A percentile compares a stretch with the other conserved stretches of the same genome.
These are phyloP conservation scores for Talaromyces thailandensis DNA, from an alignment of 495 filamentous ascomycete genomes.

Conservation along the genomic window DNA sequence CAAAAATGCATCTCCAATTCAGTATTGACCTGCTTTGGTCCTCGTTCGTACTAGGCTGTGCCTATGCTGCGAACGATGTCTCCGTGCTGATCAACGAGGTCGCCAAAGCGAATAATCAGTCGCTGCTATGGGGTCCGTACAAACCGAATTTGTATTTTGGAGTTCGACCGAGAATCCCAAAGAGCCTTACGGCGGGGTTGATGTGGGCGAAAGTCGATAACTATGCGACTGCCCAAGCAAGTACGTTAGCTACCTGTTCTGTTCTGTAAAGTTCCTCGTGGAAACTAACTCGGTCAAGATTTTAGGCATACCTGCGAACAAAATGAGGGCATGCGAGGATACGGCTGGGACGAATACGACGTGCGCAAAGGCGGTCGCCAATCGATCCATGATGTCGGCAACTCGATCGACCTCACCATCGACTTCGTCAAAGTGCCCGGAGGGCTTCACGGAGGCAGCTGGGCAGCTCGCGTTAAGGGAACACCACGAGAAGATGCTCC, in stretches of 20 bases:
- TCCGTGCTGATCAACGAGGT: constrained; percentile 32
- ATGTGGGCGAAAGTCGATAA: constrained; percentile 88
- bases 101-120: constrained; percentile 61
- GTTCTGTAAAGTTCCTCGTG: background rate
- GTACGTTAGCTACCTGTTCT: constrained; percentile 41
- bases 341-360: constrained; percentile 97
- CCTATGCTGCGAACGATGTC: constrained; percentile 22
- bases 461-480: constrained; percentile 84
- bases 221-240: constrained; percentile 65
- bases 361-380: constrained; percentile 76
- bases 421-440: constrained; percentile 90
- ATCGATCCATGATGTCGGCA: constrained; percentile 80
- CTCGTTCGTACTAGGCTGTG: background rate
- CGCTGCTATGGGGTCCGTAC: constrained; percentile 93
- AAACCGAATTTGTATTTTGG: constrained; percentile 95
- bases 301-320: constrained; percentile 95
- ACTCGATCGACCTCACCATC: constrained; percentile 82
- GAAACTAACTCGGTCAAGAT: constrained; percentile 36
- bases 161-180: constrained; percentile 75
- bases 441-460: constrained; percentile 79
- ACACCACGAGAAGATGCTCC: constrained; percentile 60
- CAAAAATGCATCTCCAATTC: constrained; percentile 5
- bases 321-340: constrained; percentile 86
- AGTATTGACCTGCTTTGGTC: constrained; percentile 1
- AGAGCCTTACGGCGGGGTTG: constrained; percentile 73